phyloP scores from a whole-genome alignment of 768 basidiomycete species.

The Russula brevipes region DNA sequence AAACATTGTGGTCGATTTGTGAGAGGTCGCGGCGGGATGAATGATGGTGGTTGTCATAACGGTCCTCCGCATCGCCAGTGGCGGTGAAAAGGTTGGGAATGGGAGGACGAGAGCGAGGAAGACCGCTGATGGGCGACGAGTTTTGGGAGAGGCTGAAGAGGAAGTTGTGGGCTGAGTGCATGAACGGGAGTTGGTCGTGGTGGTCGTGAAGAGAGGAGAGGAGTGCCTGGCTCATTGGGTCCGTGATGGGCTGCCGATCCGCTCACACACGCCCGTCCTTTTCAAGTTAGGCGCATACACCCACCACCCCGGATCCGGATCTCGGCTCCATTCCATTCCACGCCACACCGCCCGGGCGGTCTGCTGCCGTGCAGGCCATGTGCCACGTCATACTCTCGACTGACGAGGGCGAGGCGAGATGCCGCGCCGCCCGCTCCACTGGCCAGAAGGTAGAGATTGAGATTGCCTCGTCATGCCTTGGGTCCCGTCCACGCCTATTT shows the following conservation, averaged over 20 bases:
- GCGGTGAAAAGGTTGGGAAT: background rate
- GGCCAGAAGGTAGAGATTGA: too few species aligned
- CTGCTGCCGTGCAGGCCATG: too few species aligned
- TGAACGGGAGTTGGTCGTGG: conserved; percentile 6
- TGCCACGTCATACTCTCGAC: too few species aligned
- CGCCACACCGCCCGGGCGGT: too few species aligned
- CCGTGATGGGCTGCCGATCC: too few species aligned
- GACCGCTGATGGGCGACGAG: conserved; percentile 1
- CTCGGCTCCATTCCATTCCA: too few species aligned
- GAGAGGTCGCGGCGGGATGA: background rate
- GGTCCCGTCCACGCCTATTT: background rate
- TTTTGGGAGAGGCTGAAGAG: background rate
- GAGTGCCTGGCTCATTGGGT: background rate
- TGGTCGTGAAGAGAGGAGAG: background rate
- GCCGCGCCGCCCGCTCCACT: too few species aligned
- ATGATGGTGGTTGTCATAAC: background rate
- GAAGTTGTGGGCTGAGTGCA: conserved; percentile 4
- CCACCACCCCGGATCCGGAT: too few species aligned
- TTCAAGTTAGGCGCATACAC: too few species aligned
- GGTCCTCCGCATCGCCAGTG: conserved; percentile 5
- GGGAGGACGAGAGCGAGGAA: conserved; percentile 10
- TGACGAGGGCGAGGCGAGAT: too few species aligned
- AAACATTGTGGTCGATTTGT: conserved; percentile 21
- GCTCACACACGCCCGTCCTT: too few species aligned
- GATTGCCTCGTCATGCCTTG: too few species aligned